These are phyloP conservation scores for Artemisia tridentata DNA, from an alignment of 129 eudicot genomes.

Conservation along the genomic window DNA sequence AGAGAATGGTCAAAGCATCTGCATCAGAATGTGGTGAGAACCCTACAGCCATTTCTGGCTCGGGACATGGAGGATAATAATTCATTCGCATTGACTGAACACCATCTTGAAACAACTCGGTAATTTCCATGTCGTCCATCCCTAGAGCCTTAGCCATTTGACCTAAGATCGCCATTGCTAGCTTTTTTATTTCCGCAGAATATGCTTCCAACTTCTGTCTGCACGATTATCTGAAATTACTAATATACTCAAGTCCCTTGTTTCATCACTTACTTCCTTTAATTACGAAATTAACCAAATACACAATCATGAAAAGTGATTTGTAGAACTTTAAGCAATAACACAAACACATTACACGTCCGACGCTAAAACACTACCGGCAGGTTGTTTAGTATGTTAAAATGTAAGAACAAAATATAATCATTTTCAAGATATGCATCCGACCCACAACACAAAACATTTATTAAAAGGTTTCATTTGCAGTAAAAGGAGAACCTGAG, in stretches of 20 bases:
- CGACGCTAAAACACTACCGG: no score
- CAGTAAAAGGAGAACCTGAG: slow-evolving; percentile 42
- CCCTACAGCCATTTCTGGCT: slow-evolving; percentile 22
- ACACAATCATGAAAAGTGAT: neutral
- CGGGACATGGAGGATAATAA: slow-evolving; percentile 25
- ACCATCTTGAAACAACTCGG: slow-evolving; percentile 18
- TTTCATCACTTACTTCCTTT: neutral
- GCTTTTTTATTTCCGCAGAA: slow-evolving; percentile 13
- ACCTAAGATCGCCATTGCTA: slow-evolving; percentile 21
- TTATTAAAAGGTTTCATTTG: neutral
- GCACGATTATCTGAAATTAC: neutral
- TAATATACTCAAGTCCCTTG: no score
- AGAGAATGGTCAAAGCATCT: slow-evolving; percentile 26
- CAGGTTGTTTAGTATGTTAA: no score
- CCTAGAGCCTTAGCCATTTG: slow-evolving; percentile 27
- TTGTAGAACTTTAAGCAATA: neutral
- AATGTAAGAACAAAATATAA: neutral
- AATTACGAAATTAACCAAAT: neutral
- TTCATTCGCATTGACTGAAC: slow-evolving; percentile 27
- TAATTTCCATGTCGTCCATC: slow-evolving; percentile 17
- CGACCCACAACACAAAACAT: neutral
- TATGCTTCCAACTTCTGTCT: slow-evolving; percentile 25
- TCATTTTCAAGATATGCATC: neutral
- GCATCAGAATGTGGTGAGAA: slow-evolving; percentile 31
- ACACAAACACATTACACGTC: neutral